A percentile compares a stretch with the other conserved stretches of the same genome.
Evolutionary conservation across 1,139 yeast genomes (phyloP).

Genomic region (Yamadazyma sp.): DNA sequence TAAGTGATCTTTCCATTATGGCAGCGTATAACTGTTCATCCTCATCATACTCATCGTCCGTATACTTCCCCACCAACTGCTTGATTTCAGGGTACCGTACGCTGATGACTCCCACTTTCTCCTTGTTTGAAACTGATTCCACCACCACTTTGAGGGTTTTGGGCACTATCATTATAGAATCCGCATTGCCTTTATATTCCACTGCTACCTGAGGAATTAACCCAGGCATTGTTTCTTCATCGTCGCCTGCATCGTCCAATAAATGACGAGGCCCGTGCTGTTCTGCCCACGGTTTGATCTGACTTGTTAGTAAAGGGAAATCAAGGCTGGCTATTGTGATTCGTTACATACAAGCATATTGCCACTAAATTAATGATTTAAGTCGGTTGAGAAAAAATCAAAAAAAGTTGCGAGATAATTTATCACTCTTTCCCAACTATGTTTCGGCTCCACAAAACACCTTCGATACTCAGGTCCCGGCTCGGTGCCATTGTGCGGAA

Average conservation of each 20-base stretch:
- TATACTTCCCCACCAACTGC: constrained; percentile 6
- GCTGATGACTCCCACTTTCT: constrained; percentile 21
- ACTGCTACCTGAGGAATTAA: constrained; percentile 20
- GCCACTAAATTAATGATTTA: constrained; percentile 1
- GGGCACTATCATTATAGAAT: constrained; percentile 28
- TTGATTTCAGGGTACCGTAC: constrained; percentile 24
- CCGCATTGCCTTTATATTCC: constrained; percentile 8
- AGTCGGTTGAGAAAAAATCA: background rate
- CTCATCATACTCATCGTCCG: constrained; percentile 45
- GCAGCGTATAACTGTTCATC: constrained; percentile 55
- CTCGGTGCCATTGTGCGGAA: constrained; percentile 1
- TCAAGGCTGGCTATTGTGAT: too few relatives aligned
- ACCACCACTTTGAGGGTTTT: constrained; percentile 24
- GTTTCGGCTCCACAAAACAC: constrained; percentile 3
- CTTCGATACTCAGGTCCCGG: too few relatives aligned
- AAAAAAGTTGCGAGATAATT: background rate
- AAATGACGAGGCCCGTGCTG: constrained; percentile 54
- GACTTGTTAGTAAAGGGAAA: constrained; percentile 13
- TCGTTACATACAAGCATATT: constrained; percentile 12
- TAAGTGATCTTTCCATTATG: constrained; percentile 21
- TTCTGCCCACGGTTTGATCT: constrained; percentile 61
- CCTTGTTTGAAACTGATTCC: constrained; percentile 20
- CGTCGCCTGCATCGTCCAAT: constrained; percentile 45
- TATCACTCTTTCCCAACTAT: background rate
- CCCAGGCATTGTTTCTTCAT: constrained; percentile 12